Evolutionary conservation across 208 protist species (phyloP).

Genomic region (Naegleria gruberi): DNA sequence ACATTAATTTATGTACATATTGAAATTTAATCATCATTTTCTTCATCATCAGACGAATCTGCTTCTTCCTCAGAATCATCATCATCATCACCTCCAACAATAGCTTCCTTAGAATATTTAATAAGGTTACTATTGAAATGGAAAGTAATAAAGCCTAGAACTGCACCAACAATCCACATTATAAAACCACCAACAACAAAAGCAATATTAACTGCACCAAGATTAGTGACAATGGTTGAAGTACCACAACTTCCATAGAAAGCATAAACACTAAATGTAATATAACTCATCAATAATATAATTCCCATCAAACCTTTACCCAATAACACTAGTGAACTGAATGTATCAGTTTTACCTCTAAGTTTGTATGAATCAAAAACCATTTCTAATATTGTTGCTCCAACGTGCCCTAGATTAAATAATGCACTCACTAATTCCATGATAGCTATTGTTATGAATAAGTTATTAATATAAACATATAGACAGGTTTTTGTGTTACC

Average conservation of each 20-base stretch:
- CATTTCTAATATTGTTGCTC: neutral
- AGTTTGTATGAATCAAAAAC: neutral
- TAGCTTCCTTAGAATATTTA: neutral
- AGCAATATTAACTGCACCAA: neutral
- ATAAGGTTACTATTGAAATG: neutral
- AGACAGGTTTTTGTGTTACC: neutral
- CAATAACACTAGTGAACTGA: neutral
- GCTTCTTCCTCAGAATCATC: neutral
- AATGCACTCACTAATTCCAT: neutral
- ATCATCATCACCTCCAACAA: neutral
- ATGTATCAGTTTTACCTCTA: neutral
- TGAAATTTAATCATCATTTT: neutral
- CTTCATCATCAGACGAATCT: neutral
- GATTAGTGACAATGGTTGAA: neutral
- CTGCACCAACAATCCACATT: neutral
- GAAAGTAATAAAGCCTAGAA: neutral
- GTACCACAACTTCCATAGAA: neutral
- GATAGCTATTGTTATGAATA: neutral
- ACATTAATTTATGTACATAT: neutral
- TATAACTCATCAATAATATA: neutral
- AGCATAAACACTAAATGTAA: neutral
- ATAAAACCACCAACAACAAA: neutral
- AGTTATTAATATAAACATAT: neutral
- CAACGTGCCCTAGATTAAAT: neutral
- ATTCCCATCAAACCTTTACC: neutral